Evolutionary conservation across 176 grass and related monocot species (phyloP), one percentile per base, ranked within the genome.

Genomic region (Luzula sylvatica): DNA sequence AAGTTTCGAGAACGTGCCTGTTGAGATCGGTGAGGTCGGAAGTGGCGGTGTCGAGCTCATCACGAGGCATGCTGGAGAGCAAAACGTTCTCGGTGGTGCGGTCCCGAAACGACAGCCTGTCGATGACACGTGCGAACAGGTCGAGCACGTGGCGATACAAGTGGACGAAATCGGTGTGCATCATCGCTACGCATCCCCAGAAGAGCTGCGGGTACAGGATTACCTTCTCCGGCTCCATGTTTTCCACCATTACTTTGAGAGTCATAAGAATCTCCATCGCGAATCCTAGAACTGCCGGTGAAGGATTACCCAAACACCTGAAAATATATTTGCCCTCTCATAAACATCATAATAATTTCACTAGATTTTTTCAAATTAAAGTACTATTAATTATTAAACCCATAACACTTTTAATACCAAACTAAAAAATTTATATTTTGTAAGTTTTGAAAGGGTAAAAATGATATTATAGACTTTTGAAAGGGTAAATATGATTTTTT

Each of bases 171-270:
- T 96, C 90, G 3, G 84, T 96, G 43, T 89, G 81, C 90, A 96
- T 86, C 74, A 96, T 80, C 0, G 84, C 90, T 45, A 96, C 90
- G 26, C 90, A 96, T 15, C 84, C 90, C 90, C 90, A 89, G 58
- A 96, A 96, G 55, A 96, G 90, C 78, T 96, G 84, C 19, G 90
- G 90, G 51, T 96, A 96, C 49, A 96, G 90, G 66, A 96, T 96
- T 46, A 96, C 81, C 71, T 96, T 96, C 62, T 86, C 83, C 6
- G 84, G 64, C 14, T 96, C 90, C 90, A 96, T 86, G 42, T 89
- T 96, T 46, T 96, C 81, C 30, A 96, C 84, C 90, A 96, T 96
- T n/a, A 89, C 90, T 71, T 96, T 80, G 2, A 96, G 52, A 46
- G 90, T 96, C 60, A 96, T 43, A 47, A 96, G 45, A 40, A 89